Evolutionary conservation across 192 early-diverging fungal species (phyloP), one percentile per base, ranked within the genome.

Genomic region (Pilobolus umbonatus): DNA sequence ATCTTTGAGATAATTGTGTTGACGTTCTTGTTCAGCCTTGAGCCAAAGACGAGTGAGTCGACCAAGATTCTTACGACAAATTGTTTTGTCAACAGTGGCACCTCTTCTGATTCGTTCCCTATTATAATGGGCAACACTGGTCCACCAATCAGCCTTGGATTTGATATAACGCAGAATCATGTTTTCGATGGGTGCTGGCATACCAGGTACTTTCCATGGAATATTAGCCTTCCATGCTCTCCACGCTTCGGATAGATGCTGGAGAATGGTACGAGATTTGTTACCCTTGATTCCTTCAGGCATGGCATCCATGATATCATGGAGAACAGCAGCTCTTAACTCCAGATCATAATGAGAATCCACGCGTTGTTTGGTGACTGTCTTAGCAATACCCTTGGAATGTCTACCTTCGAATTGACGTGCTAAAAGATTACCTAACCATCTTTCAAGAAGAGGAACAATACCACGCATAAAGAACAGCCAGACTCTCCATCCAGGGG

Each of bases 61-160:
- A 48, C 97, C 97, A 65, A 96, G 80, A 75, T 99, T 99, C 81
- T 97, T 97, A 66, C 94, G 92, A 61, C 90, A 92, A 29, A 98
- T 91, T n/a, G 93, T 96, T 76, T 99, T 99, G 73, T 99, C 97
- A 17, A 98, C 95, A 3, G 97, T 98, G 6, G 97, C 95, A 63
- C 97, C 97, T 55, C 95, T 88, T 42, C 93, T 87, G 63, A 99
- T 96, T 75, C 97, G 92, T 73, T 98, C 97, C 62, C 97, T 89
- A 77, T 96, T 99, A 74, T 97, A 99, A 79, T 99, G 94, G 11
- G 95, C 85, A 22, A 96, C 93, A 22, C 88, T 91, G 1, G 93
- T 98, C 97, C 97, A 99, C 97, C 97, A 99, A 77, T 99, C 97
- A n/a, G 97, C 94, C 77, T 99, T 99, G 52, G 93, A 86, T 75